phyloP scores from a whole-genome alignment of 768 basidiomycete genomes.

The Mycena leptocephala region DNA sequence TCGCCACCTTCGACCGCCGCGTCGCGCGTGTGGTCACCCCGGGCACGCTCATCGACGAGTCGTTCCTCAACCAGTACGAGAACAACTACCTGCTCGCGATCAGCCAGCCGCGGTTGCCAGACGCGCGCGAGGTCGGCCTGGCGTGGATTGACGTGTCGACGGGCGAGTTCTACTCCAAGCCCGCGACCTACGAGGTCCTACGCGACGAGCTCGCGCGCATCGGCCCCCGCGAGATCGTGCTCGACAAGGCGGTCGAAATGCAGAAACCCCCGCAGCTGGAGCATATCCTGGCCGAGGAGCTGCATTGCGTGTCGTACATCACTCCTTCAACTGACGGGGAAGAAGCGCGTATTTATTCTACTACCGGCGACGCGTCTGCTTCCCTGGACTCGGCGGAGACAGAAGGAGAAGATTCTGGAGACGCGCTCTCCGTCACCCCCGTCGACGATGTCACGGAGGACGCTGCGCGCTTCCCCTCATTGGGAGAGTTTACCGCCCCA shows the following conservation, averaged over 20 bases:
- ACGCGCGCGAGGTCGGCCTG: conserved; percentile 66
- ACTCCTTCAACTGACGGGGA: conserved; percentile 26
- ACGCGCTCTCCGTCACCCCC: conserved; percentile 14
- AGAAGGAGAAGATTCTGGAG: not conserved
- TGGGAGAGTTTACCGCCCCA: conserved; percentile 44
- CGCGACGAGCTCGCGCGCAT: conserved; percentile 90
- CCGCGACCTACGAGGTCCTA: conserved; percentile 66
- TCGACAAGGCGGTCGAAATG: conserved; percentile 60
- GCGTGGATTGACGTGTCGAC: conserved; percentile 98
- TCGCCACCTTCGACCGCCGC: conserved; percentile 82
- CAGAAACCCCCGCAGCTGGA: conserved; percentile 63
- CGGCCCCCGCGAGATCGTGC: conserved; percentile 86
- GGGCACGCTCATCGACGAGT: conserved; percentile 94
- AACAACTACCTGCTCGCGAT: conserved; percentile 93
- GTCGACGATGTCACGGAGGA: conserved; percentile 35
- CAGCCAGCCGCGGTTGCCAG: conserved; percentile 32
- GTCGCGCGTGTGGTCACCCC: conserved; percentile 93
- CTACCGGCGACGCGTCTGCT: not conserved
- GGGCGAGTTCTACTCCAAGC: conserved; percentile 91
- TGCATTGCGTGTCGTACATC: conserved; percentile 69
- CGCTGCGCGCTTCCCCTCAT: conserved; percentile 2
- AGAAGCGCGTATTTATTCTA: not conserved
- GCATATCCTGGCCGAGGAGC: conserved; percentile 68
- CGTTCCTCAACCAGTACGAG: conserved; percentile 88
- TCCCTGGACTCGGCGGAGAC: not conserved